Evolutionary conservation across 768 basidiomycete genomes (phyloP).

Genomic region (Lentinula raphanica): DNA sequence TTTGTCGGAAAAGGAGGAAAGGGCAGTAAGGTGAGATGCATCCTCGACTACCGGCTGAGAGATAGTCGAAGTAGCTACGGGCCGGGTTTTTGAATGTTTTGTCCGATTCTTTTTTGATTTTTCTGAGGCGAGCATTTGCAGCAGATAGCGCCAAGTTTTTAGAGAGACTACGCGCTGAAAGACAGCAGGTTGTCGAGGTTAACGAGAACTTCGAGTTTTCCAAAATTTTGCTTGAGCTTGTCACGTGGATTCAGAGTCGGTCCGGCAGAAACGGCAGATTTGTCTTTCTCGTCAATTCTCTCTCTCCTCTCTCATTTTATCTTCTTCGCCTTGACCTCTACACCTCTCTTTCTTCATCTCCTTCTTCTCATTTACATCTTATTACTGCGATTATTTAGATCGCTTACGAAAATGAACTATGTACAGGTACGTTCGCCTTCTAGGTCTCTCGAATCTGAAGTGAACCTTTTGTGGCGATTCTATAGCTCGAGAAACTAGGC

Average conservation of each 20-base stretch:
- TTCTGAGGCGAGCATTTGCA: background rate
- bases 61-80: conserved; percentile 48
- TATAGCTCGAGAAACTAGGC: conserved; percentile 86
- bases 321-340: background rate
- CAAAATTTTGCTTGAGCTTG: too few relatives aligned
- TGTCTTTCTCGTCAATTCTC: too few relatives aligned
- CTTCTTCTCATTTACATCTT: background rate
- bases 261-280: too few relatives aligned
- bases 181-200: background rate
- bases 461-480: background rate
- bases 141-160: background rate
- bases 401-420: conserved; percentile 37
- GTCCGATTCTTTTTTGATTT: conserved; percentile 41
- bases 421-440: conserved; percentile 38
- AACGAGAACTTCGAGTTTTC: too few relatives aligned
- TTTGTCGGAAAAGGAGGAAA: conserved; percentile 57
- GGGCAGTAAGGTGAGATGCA: conserved; percentile 32
- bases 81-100: conserved; percentile 49
- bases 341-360: background rate
- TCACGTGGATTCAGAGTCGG: too few relatives aligned
- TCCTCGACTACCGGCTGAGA: conserved; percentile 52
- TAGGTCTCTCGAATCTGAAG: background rate
- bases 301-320: too few relatives aligned
- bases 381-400: background rate
- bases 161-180: background rate